Conservation (phyloP, 2,329 filamentous ascomycete genomes). For the Pyrenochaeta sp. region DNA sequence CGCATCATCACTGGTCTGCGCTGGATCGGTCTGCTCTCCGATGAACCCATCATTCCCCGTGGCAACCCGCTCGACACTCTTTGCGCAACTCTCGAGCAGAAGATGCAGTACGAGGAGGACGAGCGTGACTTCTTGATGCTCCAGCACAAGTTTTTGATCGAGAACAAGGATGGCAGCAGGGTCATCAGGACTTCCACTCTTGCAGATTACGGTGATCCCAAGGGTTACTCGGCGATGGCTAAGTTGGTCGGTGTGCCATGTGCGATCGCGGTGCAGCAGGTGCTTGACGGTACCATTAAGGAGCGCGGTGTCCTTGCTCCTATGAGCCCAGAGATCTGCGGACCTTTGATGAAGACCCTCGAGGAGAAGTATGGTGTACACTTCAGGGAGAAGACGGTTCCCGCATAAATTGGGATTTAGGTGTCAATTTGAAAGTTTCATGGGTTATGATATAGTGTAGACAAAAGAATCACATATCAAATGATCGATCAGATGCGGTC, state of each 20-base stretch:
- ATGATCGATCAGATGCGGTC: neutral
- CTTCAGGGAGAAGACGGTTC: slow-evolving; percentile 71
- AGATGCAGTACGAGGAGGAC: slow-evolving; percentile 84
- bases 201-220: slow-evolving; percentile 79
- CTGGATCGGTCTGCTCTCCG: slow-evolving; percentile 75
- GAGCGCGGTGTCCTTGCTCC: slow-evolving; percentile 80
- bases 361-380: slow-evolving; percentile 79
- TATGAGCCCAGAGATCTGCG: slow-evolving; percentile 74
- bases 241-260: slow-evolving; percentile 80
- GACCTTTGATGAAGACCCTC: slow-evolving; percentile 78
- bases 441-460: slow-evolving; percentile 16
- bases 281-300: slow-evolving; percentile 75
- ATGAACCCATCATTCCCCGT: slow-evolving; percentile 71
- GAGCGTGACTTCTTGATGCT: slow-evolving; percentile 85
- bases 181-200: slow-evolving; percentile 84
- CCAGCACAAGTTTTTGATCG: slow-evolving; percentile 84
- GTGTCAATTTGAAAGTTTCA: slow-evolving; percentile 12
- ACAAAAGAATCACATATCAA: slow-evolving; percentile 21
- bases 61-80: slow-evolving; percentile 90
- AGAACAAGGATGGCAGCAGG: slow-evolving; percentile 78
- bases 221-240: slow-evolving; percentile 84
- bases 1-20: slow-evolving; percentile 74
- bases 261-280: slow-evolving; percentile 76
- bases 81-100: slow-evolving; percentile 85
- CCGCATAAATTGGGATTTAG: slow-evolving; percentile 22